phyloP scores from a whole-genome alignment of 2,329 filamentous ascomycete genomes.

The Fusarium sp. region DNA sequence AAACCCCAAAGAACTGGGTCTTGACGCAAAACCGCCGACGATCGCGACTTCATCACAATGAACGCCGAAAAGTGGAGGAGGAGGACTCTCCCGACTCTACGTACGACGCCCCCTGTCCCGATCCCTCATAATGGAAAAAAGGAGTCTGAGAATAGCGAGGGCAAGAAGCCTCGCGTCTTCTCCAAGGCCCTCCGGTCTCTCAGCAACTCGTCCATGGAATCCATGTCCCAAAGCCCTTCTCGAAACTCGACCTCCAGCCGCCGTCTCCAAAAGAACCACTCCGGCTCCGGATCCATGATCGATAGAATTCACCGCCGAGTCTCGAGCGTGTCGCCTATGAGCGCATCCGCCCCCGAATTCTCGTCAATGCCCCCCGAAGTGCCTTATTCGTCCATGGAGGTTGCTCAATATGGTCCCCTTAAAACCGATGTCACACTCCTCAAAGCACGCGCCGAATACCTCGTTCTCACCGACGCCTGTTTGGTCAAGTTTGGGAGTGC shows the following conservation, averaged over 20 bases:
- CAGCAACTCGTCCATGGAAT: slow-evolving; percentile 56
- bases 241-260: slow-evolving; percentile 49
- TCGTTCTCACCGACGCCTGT: slow-evolving; percentile 64
- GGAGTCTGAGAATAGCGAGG: slow-evolving; percentile 43
- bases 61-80: slow-evolving; percentile 52
- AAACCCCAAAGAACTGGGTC: slow-evolving; percentile 1
- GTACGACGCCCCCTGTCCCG: slow-evolving; percentile 38
- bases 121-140: slow-evolving; percentile 35
- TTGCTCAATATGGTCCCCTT: slow-evolving; percentile 60
- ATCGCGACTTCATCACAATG: slow-evolving; percentile 38
- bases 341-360: slow-evolving; percentile 47
- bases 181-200: slow-evolving; percentile 54
- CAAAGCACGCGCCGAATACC: slow-evolving; percentile 62
- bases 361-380: slow-evolving; percentile 46
- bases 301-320: slow-evolving; percentile 56
- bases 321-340: slow-evolving; percentile 52
- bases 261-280: slow-evolving; percentile 53
- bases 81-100: slow-evolving; percentile 48
- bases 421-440: slow-evolving; percentile 63
- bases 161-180: slow-evolving; percentile 52
- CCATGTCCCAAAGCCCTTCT: slow-evolving; percentile 48
- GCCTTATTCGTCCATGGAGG: slow-evolving; percentile 52
- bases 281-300: slow-evolving; percentile 55
- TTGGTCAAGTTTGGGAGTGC: slow-evolving; percentile 63
- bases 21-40: slow-evolving; percentile 3